Base-by-base conservation (phyloP, 2,329 filamentous ascomycete genomes). In the Keithomyces neogunnii region DNA sequence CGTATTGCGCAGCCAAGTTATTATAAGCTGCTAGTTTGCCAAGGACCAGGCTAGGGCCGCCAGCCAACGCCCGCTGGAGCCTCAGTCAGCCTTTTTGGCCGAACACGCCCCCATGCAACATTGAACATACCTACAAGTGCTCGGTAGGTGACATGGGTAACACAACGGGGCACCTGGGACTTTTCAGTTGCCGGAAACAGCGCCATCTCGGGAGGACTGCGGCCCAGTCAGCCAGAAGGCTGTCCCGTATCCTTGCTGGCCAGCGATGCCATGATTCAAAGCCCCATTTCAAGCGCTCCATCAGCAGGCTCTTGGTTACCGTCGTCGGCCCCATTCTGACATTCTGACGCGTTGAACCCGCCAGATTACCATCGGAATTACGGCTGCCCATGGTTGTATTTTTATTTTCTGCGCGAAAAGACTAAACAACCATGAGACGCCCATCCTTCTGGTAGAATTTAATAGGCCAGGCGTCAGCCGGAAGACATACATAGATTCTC, bases 151-250 rank as follows among this genome's bases (percentile, higher is more conserved):
- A 19, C 19, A 19, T 19, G 19, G 19, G 39, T 26, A n/a, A n/a
- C 28, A 42, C 29, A n/a, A 7, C 29, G 5, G 29, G n/a, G 29
- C 5, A 40, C 33, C 19, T 31, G 6, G 35, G 32, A 28, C n/a
- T 13, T 43, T 39, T 40, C 51, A 33, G 46, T 42, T 53, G 46
- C 55, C 44, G 52, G 43, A 50, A 51, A 40, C 54, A 52, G 52
- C 30, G 49, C 40, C 53, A 39, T 50, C 30, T 55, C 54, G 56
- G 54, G 51, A 56, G 52, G 51, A 55, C 51, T 50, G 54, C 56
- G 54, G 55, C 45, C 51, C 46, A 48, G 51, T 45, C 51, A 50
- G 47, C 47, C 40, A 49, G 35, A 45, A 49, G 47, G 49, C 45
- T 43, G 51, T 49, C 43, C 8, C 44, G 28, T 38, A 42, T 43